Evolutionary conservation across 2,329 filamentous ascomycete species (phyloP), one percentile per base, ranked within the genome.

Genomic region (Beauveria brongniartii): DNA sequence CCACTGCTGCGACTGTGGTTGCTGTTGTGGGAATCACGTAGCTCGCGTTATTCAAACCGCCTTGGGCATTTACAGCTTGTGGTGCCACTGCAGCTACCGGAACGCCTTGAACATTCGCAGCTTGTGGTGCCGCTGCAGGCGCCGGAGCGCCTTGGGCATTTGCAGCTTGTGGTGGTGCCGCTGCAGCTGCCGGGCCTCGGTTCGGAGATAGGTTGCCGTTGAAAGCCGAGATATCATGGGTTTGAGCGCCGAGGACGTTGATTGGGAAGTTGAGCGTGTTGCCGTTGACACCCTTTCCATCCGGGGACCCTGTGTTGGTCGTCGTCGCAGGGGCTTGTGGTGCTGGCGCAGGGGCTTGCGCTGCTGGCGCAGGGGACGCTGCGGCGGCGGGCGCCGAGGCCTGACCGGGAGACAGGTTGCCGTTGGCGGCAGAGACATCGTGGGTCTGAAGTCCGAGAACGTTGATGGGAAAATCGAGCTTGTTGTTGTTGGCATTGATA

Each of bases 401-500:
- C 18, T 44, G 24, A 20, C 37, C 47, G 10, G 54, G 54, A 16
- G 54, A 56, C n/a, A 56, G 54, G 3, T 56, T 56, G 26, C 54
- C 54, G 26, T 56, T 56, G 4, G 28, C 41, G 12, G 54, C 54
- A 3, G 54, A 56, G 28, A 56, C 5, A 24, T 56, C 54, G 16
- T 56, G 54, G 12, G 54, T 56, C n/a, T 56, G 54, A 5, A 56
- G n/a, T 24, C 54, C 54, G 7, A 56, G 43, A 5, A 56, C 54
- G 30, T 56, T 56, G 24, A 56, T 24, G 7, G 54, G 54, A 18
- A 56, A 24, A 7, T 46, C 43, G 1, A 56, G 9, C 7, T 56
- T 47, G 20, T 56, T 56, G 16, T 56, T 56, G 28, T n/a, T 56
- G 40, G 53, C 53, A 5, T 55, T 46, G 20, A 56, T 56, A 7